Conservation (phyloP, 2,329 filamentous ascomycete species). For the Trichoderma endophyticum region DNA sequence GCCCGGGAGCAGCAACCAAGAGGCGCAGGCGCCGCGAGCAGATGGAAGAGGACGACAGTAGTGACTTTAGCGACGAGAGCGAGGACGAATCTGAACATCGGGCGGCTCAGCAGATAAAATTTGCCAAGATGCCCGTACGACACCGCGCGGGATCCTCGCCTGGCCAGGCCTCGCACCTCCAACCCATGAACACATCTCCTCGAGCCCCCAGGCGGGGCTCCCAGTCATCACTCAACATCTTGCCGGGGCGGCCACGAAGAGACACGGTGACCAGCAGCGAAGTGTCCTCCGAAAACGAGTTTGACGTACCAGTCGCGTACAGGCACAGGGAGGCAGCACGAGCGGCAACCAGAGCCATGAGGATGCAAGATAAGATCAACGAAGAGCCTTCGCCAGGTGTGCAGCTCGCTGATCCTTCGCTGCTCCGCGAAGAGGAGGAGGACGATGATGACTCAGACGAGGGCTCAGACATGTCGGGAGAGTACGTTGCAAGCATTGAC, state of each 20-base stretch:
- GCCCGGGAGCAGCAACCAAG: constrained; percentile 64
- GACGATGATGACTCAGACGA: constrained; percentile 60
- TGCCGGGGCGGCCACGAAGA: constrained; percentile 65
- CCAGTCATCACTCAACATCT: constrained; percentile 66
- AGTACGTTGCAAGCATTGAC: constrained; percentile 65
- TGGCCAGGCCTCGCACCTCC: constrained; percentile 63
- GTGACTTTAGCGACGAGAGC: constrained; percentile 79
- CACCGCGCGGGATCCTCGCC: constrained; percentile 86
- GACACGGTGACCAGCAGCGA: constrained; percentile 82
- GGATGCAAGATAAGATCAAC: constrained; percentile 38
- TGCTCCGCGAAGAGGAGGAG: constrained; percentile 57
- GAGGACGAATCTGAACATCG: constrained; percentile 74
- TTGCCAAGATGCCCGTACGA: constrained; percentile 90
- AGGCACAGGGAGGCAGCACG: constrained; percentile 60
- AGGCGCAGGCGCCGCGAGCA: constrained; percentile 66
- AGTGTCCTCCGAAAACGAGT: constrained; percentile 78
- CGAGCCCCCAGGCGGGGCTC: constrained; percentile 61
- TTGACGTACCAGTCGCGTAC: constrained; percentile 64
- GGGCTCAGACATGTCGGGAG: constrained; percentile 60
- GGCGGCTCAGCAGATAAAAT: constrained; percentile 87
- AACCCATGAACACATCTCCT: constrained; percentile 48
- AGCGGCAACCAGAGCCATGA: constrained; percentile 46
- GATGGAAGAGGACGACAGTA: constrained; percentile 82
- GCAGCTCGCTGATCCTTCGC: constrained; percentile 46
- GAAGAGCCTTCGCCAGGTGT: constrained; percentile 40